Evolutionary conservation across 495 filamentous ascomycete species (phyloP).

Genomic region (Aspergillus leporis): DNA sequence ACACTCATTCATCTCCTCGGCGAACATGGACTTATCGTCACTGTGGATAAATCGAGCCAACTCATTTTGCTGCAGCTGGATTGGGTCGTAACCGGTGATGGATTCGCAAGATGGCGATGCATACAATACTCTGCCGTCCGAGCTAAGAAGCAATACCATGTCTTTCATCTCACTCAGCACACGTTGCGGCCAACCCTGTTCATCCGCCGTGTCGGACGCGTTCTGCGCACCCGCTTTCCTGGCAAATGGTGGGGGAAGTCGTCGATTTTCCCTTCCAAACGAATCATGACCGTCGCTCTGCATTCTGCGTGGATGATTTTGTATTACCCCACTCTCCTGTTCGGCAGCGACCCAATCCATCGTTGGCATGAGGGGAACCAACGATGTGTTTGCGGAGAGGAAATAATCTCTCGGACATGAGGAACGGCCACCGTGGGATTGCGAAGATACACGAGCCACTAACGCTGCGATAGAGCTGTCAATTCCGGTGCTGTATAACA

Average conservation of each 20-base stretch:
- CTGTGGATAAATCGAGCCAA: conserved; percentile 81
- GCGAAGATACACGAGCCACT: conserved; percentile 9
- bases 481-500: conserved; percentile 16
- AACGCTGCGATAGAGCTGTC: conserved; percentile 18
- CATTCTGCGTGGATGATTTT: conserved; percentile 10
- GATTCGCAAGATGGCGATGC: conserved; percentile 74
- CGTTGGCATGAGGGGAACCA: conserved; percentile 3
- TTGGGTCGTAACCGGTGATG: conserved; percentile 74
- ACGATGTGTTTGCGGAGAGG: conserved; percentile 2
- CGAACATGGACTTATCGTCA: conserved; percentile 84
- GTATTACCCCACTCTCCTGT: conserved; percentile 4
- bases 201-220: conserved; percentile 79
- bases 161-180: conserved; percentile 90
- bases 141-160: conserved; percentile 81
- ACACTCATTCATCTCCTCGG: conserved; percentile 86
- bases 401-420: conserved; percentile 3
- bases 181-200: conserved; percentile 85
- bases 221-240: neutral
- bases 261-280: neutral
- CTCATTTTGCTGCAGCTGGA: conserved; percentile 71
- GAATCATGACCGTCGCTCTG: conserved; percentile 3
- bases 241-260: neutral
- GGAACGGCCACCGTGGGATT: conserved; percentile 2
- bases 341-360: conserved; percentile 15
- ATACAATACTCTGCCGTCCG: conserved; percentile 80